phyloP scores from a whole-genome alignment of 2,329 filamentous ascomycete species.

The Akanthomyces lecanii region DNA sequence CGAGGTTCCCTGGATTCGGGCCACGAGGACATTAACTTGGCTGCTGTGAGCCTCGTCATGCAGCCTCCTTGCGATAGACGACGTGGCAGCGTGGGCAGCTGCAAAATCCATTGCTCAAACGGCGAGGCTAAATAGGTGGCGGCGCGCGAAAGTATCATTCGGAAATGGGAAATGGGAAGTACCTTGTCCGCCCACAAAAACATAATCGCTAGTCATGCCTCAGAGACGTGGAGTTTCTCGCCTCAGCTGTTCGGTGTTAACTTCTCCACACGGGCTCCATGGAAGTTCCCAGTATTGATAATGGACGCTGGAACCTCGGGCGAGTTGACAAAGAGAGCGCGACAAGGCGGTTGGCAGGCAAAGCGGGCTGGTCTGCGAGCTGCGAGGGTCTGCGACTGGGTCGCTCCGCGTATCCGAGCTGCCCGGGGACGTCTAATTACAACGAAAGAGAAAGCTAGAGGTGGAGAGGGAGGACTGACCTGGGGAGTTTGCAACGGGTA shows the following conservation, averaged over 20 bases:
- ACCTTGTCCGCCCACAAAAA: background rate
- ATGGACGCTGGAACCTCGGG: background rate
- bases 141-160: background rate
- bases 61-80: background rate
- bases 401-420: too few species aligned
- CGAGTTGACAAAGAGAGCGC: too few species aligned
- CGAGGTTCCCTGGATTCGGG: background rate
- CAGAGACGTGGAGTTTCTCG: background rate
- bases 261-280: background rate
- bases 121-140: background rate
- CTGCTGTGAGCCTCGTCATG: background rate
- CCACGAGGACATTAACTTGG: background rate
- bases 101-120: background rate
- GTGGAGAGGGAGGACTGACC: background rate
- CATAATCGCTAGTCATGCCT: background rate
- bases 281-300: background rate
- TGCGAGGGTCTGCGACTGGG: too few species aligned
- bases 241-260: background rate
- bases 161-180: background rate
- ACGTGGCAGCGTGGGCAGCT: background rate
- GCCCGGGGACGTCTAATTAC: too few species aligned
- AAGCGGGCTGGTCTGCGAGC: too few species aligned
- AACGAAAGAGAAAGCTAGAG: background rate
- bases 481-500: background rate
- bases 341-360: too few species aligned